Evolutionary conservation across 176 grass and related monocot genomes (phyloP), one percentile per base, ranked within the genome.

Genomic region (Bonia amplexicaulis): DNA sequence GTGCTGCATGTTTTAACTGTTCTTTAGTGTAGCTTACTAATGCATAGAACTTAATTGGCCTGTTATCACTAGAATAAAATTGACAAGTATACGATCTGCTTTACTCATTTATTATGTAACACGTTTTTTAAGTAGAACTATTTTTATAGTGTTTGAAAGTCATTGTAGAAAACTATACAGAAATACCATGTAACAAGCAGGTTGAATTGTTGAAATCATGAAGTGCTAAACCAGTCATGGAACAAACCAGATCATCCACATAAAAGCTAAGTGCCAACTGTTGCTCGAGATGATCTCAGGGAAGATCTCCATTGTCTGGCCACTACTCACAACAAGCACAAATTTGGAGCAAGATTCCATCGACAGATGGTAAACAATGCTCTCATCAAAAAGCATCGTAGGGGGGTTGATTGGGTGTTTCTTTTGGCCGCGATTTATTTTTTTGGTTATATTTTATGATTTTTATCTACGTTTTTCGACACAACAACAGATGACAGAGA

Each of bases 401-500:
- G 3, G 19, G 46, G 19, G 6, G 51, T 15, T 37, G 46, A 53
- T 33, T 37, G 35, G 4, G 0, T 4, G 4, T 4, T 37, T 37
- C 31, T 33, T 33, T 33, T 33, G 0, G 2, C 31, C 3, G 3
- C 3, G 3, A 33, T 3, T 33, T 33, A 33, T 3, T 33, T 33
- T 33, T 33, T 33, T 33, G 31, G 31, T 3, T 33, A 33, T 33
- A 1, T 33, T 37, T 37, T 6, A 37, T 37, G 35, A 5, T 37
- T 37, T 37, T 37, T 37, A 37, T 37, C 4, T 37, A 4, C 0
- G 5, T 37, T 37, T 37, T 37, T 37, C 0, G 35, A 37, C 0
- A 5, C 0, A 5, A 37, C 5, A 37, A 4, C 2, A 0, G 0
- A 37, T 5, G 4, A 5, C 5, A 5, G 35, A 37, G 35, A 37